These are phyloP conservation scores for Pestalotiopsis sp. DNA, from an alignment of 2,329 filamentous ascomycete genomes.

Conservation along the genomic window DNA sequence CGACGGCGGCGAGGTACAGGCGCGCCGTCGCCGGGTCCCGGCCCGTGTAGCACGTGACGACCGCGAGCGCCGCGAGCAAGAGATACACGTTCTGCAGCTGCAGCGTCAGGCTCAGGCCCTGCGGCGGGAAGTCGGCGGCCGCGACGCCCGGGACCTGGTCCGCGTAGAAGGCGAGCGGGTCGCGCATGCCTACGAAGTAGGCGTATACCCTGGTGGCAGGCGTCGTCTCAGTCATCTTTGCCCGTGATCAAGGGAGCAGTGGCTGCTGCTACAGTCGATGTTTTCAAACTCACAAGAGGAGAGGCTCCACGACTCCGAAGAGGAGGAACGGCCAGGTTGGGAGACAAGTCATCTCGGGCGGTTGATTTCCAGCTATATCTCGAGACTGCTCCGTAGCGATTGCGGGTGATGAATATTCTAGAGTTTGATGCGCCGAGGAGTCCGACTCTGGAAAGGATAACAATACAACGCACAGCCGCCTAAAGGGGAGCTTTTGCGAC, in stretches of 20 bases:
- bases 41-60: conserved; percentile 31
- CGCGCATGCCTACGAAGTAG: conserved; percentile 23
- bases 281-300: conserved; percentile 25
- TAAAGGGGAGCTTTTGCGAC: too few relatives aligned
- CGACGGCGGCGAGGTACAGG: conserved; percentile 30
- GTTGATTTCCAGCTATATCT: background rate
- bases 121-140: conserved; percentile 18
- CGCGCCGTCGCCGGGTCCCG: conserved; percentile 16
- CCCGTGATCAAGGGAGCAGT: too few relatives aligned
- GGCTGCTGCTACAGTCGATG: conserved; percentile 11
- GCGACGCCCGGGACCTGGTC: conserved; percentile 26
- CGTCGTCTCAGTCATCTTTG: conserved; percentile 2
- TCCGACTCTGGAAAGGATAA: too few relatives aligned
- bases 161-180: conserved; percentile 30
- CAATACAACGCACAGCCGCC: too few relatives aligned
- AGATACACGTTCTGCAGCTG: conserved; percentile 34
- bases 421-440: too few relatives aligned
- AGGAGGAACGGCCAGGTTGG: conserved; percentile 7
- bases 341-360: background rate
- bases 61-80: conserved; percentile 31
- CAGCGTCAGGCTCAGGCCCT: conserved; percentile 26
- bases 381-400: background rate
- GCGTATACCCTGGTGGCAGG: conserved; percentile 21
- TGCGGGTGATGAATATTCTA: background rate
- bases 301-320: conserved; percentile 24